Conservation (phyloP, 352 stramenopile genomes). For the Bremia lactucae region DNA sequence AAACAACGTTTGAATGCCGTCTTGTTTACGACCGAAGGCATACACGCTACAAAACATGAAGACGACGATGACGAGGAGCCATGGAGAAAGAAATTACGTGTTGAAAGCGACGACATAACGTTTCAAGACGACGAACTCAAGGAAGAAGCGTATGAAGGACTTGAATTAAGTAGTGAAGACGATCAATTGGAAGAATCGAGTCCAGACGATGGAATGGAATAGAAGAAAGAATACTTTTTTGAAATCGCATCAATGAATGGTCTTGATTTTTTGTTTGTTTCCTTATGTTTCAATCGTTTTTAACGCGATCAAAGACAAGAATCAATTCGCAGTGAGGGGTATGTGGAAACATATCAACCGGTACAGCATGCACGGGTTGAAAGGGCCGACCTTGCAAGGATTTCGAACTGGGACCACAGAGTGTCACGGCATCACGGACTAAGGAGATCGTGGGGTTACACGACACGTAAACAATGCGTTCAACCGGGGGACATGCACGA, state of each 20-base stretch:
- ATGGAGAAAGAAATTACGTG: slow-evolving; percentile 41
- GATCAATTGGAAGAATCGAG: slow-evolving; percentile 30
- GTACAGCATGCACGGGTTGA: slow-evolving; percentile 83
- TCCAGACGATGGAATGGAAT: background rate
- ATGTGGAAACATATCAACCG: slow-evolving; percentile 98
- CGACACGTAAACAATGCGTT: slow-evolving; percentile 95
- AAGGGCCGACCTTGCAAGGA: slow-evolving; percentile 88
- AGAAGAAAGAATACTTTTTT: background rate
- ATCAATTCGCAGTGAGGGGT: slow-evolving; percentile 98
- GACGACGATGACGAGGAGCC: slow-evolving; percentile 41
- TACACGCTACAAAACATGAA: no score
- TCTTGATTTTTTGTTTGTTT: background rate
- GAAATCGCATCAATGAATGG: no score
- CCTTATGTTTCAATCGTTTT: no score
- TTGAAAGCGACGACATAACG: slow-evolving; percentile 26
- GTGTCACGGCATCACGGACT: slow-evolving; percentile 72
- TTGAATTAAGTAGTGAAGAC: slow-evolving; percentile 62
- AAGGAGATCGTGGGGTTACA: slow-evolving; percentile 97
- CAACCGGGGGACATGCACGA: slow-evolving; percentile 67
- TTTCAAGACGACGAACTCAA: slow-evolving; percentile 43
- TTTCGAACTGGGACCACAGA: slow-evolving; percentile 92
- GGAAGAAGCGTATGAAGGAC: slow-evolving; percentile 78
- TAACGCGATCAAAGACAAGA: slow-evolving; percentile 92
- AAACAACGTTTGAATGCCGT: slow-evolving; percentile 88
- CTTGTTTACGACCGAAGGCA: no score